Percentiles rank a stretch among this genome's conserved stretches.
Conservation (phyloP, 768 basidiomycete genomes). For the Suillus variegatus region DNA sequence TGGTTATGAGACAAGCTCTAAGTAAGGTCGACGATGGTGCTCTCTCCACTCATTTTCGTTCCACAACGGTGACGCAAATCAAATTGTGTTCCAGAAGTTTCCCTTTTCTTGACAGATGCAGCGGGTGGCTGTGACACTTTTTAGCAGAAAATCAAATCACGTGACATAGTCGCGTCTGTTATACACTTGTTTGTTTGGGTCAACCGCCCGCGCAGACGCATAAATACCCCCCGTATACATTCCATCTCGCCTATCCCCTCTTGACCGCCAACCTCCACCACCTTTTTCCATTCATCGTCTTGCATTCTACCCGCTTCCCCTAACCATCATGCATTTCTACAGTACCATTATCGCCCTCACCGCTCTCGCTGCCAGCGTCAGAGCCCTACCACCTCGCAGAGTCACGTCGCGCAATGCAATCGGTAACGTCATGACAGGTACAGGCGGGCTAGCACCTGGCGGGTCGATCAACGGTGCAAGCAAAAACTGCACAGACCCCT, state of each 20-base stretch:
- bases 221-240: conserved; percentile 9
- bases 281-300: neutral
- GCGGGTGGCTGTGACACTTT: neutral
- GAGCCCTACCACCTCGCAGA: conserved; percentile 29
- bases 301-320: neutral
- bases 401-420: conserved; percentile 17
- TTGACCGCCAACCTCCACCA: conserved; percentile 14
- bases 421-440: conserved; percentile 15
- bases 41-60: conserved; percentile 7
- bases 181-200: conserved; percentile 15
- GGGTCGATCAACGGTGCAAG: conserved; percentile 29
- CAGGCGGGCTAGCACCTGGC: conserved; percentile 36
- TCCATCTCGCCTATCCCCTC: conserved; percentile 3
- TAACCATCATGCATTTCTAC: conserved; percentile 27
- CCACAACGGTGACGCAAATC: neutral
- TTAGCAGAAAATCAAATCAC: conserved; percentile 24
- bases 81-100: neutral
- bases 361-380: conserved; percentile 24
- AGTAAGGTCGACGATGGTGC: neutral
- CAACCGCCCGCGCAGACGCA: conserved; percentile 11
- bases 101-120: neutral
- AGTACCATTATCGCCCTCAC: conserved; percentile 24
- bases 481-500: conserved; percentile 7
- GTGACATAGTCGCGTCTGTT: conserved; percentile 25
- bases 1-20: conserved; percentile 2